A percentile compares a stretch with the other conserved stretches of the same genome.
Conservation (phyloP, 805 yeast species). For the Kluyveromyces nonfermentans region DNA sequence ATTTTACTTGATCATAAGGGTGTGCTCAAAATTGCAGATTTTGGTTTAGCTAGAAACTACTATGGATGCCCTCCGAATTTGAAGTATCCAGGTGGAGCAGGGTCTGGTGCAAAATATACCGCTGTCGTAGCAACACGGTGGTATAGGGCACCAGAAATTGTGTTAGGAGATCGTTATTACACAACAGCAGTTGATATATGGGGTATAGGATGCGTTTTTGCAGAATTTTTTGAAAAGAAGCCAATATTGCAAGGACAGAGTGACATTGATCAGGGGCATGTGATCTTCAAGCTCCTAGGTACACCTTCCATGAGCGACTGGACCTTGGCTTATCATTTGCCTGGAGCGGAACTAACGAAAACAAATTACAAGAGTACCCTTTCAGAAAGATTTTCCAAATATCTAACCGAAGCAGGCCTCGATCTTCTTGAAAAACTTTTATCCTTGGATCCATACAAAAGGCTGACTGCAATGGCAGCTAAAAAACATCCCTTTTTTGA, state of each 20-base stretch:
- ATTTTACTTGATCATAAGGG: constrained; percentile 73
- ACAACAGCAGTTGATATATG: constrained; percentile 95
- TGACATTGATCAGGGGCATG: constrained; percentile 80
- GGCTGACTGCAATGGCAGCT: constrained; percentile 78
- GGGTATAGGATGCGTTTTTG: constrained; percentile 96
- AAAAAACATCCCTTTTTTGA: constrained; percentile 60
- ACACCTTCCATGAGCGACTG: constrained; percentile 55
- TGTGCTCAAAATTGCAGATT: constrained; percentile 82
- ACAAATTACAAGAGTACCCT: constrained; percentile 33
- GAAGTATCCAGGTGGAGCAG: constrained; percentile 38
- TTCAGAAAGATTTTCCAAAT: constrained; percentile 38
- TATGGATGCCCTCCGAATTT: constrained; percentile 50
- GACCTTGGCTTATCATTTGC: constrained; percentile 53
- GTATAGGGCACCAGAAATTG: constrained; percentile 94
- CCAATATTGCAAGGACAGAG: constrained; percentile 83
- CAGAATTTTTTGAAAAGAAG: constrained; percentile 70
- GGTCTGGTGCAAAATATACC: constrained; percentile 37
- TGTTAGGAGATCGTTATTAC: constrained; percentile 75
- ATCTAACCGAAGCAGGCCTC: constrained; percentile 36
- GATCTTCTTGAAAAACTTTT: constrained; percentile 53
- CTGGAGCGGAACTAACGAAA: constrained; percentile 36
- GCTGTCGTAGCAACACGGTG: constrained; percentile 89
- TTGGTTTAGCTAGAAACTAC: constrained; percentile 80
- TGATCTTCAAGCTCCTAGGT: constrained; percentile 75
- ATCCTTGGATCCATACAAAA: constrained; percentile 55